phyloP scores from a whole-genome alignment of 306 rosid genomes.

The Pyrus pyrifolia region DNA sequence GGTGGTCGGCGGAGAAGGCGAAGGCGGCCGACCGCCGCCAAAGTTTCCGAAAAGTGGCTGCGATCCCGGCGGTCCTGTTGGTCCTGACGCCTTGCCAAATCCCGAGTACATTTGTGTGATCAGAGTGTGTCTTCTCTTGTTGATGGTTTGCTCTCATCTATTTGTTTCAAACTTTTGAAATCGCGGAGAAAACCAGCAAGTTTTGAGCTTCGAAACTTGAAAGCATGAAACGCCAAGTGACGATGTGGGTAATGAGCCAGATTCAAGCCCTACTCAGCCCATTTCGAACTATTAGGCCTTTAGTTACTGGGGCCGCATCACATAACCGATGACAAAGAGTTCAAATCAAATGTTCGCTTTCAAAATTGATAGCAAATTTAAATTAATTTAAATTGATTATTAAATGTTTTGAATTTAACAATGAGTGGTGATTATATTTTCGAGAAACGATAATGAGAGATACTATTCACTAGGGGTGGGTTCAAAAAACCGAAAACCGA shows the following conservation, averaged over 20 bases:
- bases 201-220: not conserved
- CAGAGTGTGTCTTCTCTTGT: not conserved
- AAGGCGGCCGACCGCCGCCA: constrained; percentile 18
- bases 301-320: not conserved
- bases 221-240: not conserved
- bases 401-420: too few species aligned
- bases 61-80: constrained; percentile 27
- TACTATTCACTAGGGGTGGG: too few species aligned
- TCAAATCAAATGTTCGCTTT: too few species aligned
- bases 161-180: not conserved
- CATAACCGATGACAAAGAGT: too few species aligned
- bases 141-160: not conserved
- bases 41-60: constrained; percentile 36
- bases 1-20: constrained; percentile 17
- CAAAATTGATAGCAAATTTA: too few species aligned
- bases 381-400: too few species aligned
- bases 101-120: constrained; percentile 26
- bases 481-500: too few species aligned
- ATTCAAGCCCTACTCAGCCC: not conserved
- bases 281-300: not conserved
- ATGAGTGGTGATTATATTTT: too few species aligned
- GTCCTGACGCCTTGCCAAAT: constrained; percentile 59
- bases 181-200: not conserved
- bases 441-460: too few species aligned
- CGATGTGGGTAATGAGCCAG: not conserved